Conservation (phyloP, 805 yeast species). For the Metschnikowia anglica region DNA sequence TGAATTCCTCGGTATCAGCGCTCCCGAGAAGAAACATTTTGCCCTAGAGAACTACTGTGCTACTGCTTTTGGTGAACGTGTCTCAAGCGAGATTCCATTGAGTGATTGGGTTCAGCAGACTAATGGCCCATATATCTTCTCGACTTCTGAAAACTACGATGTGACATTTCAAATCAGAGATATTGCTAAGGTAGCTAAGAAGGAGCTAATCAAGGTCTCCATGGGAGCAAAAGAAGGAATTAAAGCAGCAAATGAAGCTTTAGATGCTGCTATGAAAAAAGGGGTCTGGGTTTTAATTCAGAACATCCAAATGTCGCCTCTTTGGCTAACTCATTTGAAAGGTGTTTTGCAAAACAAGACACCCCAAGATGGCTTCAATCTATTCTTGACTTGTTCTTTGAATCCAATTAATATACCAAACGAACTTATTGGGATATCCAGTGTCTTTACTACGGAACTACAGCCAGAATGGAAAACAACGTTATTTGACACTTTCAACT, state of each 20-base stretch:
- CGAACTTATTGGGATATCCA: constrained; percentile 53
- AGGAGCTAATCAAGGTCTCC: constrained; percentile 48
- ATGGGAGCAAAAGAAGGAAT: constrained; percentile 75
- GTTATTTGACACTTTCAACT: constrained; percentile 40
- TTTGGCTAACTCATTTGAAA: constrained; percentile 59
- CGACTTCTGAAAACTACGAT: constrained; percentile 64
- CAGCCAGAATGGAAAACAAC: constrained; percentile 56
- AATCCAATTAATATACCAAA: constrained; percentile 48
- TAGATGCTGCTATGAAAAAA: constrained; percentile 42
- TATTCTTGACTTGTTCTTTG: constrained; percentile 66
- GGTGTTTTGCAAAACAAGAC: constrained; percentile 41
- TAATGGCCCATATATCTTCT: constrained; percentile 47
- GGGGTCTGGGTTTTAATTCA: constrained; percentile 78
- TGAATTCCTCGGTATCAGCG: neutral
- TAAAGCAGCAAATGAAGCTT: constrained; percentile 53
- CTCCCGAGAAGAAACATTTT: neutral
- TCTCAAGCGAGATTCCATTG: neutral
- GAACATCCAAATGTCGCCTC: constrained; percentile 70
- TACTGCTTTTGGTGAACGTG: neutral
- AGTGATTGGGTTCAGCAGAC: constrained; percentile 9
- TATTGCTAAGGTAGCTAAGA: constrained; percentile 34
- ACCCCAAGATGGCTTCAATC: constrained; percentile 37
- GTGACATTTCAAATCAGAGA: constrained; percentile 54
- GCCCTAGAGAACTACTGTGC: constrained; percentile 3
- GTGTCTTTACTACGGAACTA: constrained; percentile 60